phyloP scores from a whole-genome alignment of 2,329 filamentous ascomycete species.

The Macrophomina phaseolina region DNA sequence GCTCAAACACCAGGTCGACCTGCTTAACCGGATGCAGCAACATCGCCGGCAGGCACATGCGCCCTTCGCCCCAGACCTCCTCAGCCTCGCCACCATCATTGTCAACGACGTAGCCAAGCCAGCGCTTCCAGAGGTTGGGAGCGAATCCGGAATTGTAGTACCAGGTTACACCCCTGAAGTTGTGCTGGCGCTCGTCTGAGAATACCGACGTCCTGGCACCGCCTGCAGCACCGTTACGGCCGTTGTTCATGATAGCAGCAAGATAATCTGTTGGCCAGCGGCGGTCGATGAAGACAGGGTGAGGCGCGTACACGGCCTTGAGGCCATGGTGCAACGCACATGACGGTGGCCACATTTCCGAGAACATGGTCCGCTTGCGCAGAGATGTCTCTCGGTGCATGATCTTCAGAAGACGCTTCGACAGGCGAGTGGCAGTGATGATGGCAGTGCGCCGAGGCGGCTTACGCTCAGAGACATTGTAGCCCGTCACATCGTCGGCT shows the following conservation, averaged over 20 bases:
- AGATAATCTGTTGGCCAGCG: conserved; percentile 61
- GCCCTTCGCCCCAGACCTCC: conserved; percentile 52
- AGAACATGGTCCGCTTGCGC: conserved; percentile 74
- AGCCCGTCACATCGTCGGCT: conserved; percentile 72
- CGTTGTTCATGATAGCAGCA: conserved; percentile 62
- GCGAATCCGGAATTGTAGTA: conserved; percentile 60
- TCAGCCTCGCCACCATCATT: conserved; percentile 54
- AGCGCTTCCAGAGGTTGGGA: conserved; percentile 61
- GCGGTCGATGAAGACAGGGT: conserved; percentile 63
- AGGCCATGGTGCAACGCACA: conserved; percentile 76
- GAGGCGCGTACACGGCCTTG: conserved; percentile 73
- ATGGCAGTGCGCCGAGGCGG: conserved; percentile 74
- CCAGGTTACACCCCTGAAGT: conserved; percentile 60
- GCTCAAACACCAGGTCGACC: conserved; percentile 54
- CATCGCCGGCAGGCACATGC: conserved; percentile 57
- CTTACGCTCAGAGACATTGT: conserved; percentile 59
- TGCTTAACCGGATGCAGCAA: conserved; percentile 59
- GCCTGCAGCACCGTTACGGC: conserved; percentile 57
- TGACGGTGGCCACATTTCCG: conserved; percentile 77
- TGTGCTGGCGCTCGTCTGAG: conserved; percentile 58
- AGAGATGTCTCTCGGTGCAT: conserved; percentile 79
- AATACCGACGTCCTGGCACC: conserved; percentile 57
- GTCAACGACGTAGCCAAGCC: conserved; percentile 61
- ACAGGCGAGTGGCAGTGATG: conserved; percentile 73
- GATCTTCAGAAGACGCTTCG: conserved; percentile 67